A percentile compares a stretch with the other conserved stretches of the same genome.
Conservation (phyloP, 2,329 filamentous ascomycete genomes). For the Pseudophaeomoniella oleicola region DNA sequence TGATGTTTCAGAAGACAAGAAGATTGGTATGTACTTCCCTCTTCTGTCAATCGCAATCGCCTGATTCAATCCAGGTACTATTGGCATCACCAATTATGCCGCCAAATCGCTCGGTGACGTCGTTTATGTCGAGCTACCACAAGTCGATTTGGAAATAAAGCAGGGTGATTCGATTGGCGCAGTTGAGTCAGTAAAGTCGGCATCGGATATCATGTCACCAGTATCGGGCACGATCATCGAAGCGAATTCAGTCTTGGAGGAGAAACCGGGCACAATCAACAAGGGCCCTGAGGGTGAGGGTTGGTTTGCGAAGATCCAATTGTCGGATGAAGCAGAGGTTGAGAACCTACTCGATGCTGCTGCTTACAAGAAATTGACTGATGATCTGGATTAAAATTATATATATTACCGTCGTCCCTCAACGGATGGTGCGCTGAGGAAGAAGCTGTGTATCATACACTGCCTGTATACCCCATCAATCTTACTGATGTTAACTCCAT, state of each 20-base stretch:
- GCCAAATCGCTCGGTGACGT: constrained; percentile 88
- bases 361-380: constrained; percentile 64
- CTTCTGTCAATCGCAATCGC: constrained; percentile 3
- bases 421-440: constrained; percentile 1
- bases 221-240: constrained; percentile 62
- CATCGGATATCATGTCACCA: constrained; percentile 91
- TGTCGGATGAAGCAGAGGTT: constrained; percentile 55
- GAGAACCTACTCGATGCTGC: constrained; percentile 63
- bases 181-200: constrained; percentile 95
- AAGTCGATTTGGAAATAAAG: constrained; percentile 50
- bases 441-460: no score
- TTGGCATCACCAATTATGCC: constrained; percentile 84
- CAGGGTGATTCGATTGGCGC: constrained; percentile 79
- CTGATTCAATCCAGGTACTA: constrained; percentile 34
- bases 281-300: constrained; percentile 77
- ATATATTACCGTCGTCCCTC: not conserved
- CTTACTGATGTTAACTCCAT: no score
- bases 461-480: no score
- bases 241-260: constrained; percentile 61
- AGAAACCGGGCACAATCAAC: constrained; percentile 80
- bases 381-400: constrained; percentile 22
- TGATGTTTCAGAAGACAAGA: constrained; percentile 69
- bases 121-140: constrained; percentile 89
- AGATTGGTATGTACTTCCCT: constrained; percentile 44
- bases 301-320: constrained; percentile 82